A percentile compares a stretch with the other conserved stretches of the same genome.
These are phyloP conservation scores for Stevia rebaudiana DNA, from an alignment of 140 eudicot species.

Conservation along the genomic window DNA sequence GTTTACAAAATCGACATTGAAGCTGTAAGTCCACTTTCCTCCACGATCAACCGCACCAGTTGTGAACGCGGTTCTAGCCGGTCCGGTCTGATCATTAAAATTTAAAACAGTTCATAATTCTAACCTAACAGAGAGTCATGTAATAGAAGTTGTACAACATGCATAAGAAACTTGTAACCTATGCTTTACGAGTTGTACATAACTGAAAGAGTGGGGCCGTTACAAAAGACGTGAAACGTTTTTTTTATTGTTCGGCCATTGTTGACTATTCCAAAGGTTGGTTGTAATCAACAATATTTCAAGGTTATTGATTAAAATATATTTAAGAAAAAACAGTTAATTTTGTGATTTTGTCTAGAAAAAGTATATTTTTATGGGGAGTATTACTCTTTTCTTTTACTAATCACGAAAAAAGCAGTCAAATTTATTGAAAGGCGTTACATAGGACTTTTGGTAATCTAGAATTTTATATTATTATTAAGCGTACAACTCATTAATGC, in stretches of 20 bases:
- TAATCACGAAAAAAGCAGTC: background rate
- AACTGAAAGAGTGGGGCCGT: conserved; percentile 24
- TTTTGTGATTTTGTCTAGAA: background rate
- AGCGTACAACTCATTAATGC: conserved; percentile 26
- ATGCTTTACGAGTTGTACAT: background rate
- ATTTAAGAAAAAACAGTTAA: background rate
- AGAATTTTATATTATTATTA: background rate
- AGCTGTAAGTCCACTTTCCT: conserved; percentile 68
- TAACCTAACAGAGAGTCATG: background rate
- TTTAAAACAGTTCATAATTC: too few relatives aligned
- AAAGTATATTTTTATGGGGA: too few relatives aligned
- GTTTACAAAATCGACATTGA: conserved; percentile 91
- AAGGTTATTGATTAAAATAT: background rate
- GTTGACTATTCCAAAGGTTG: conserved; percentile 23
- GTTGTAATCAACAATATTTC: conserved; percentile 1
- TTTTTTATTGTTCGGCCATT: conserved; percentile 19
- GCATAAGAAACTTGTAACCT: background rate
- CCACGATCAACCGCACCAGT: background rate
- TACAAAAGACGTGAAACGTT: conserved; percentile 13
- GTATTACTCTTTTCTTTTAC: background rate
- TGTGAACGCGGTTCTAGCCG: too few relatives aligned
- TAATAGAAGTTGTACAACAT: background rate
- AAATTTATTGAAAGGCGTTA: conserved; percentile 10
- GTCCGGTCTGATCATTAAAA: too few relatives aligned
- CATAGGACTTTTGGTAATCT: conserved; percentile 21